Evolutionary conservation across 257 asterid genomes (phyloP), one percentile per base, ranked within the genome.

Genomic region (Asclepias syriaca): DNA sequence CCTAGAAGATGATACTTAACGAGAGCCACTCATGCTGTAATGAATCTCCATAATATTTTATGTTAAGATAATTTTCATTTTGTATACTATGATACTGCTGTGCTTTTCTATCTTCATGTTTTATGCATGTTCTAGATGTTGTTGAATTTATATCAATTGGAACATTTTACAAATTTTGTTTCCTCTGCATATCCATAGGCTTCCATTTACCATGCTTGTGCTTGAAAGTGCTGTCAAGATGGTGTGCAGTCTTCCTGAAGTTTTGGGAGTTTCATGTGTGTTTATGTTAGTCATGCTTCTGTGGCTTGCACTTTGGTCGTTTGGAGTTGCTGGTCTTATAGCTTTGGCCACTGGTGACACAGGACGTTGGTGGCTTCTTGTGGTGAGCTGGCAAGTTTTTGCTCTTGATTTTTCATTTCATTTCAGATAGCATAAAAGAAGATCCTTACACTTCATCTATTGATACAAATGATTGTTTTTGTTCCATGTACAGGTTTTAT

Each of bases 351-450:
- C 84, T 32, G 97, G 97, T 70, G 96, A 84, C 57, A 80, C 91
- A 77, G 95, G 97, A 34, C 90, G 97, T 56, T 92, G 98, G 97
- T 94, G 97, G 98, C 97, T 92, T 84, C 99, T 94, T 90, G 78
- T 85, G 99, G 99, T 94, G 98, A 91, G 98, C 91, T 79, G 96
- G 98, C 98, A 94, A 91, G 98, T 94, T 91, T 85, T 87, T 87
- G 83, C 83, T 86, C 88, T 84, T 65, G 48, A 71, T 69, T 70
- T 70, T 72, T 60, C 79, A 65, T 80, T 74, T 67, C 66, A 40
- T 18, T 19, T 37, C 2, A 13, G 22, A 29, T 65, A 18, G 27
- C 66, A 66, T 3, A 66, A 43, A 49, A 29, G 45, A 50, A 68
- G 27, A 15, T 50, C 39, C 27, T 14, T 50, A 29, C 7, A 8